A percentile compares a stretch with the other conserved stretches of the same genome.
Evolutionary conservation across 805 yeast genomes (phyloP).

Genomic region (Barnettozyma sp.): DNA sequence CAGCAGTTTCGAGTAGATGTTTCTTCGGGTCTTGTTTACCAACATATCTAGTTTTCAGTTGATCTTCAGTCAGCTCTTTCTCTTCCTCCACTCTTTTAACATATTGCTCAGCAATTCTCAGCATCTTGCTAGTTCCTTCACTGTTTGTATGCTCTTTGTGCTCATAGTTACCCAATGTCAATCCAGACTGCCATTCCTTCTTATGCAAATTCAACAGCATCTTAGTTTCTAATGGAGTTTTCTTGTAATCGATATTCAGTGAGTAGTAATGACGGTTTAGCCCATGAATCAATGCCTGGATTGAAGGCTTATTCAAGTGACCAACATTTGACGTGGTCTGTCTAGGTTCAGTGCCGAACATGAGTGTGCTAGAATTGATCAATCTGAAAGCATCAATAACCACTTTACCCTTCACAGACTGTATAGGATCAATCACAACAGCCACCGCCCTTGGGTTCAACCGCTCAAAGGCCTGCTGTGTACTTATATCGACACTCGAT

Average conservation of each 20-base stretch:
- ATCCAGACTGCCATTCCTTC: constrained; percentile 92
- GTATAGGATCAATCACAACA: constrained; percentile 97
- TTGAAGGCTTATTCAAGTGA: constrained; percentile 89
- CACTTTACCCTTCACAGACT: constrained; percentile 96
- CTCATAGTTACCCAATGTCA: constrained; percentile 69
- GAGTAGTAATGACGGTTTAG: constrained; percentile 95
- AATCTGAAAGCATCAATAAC: constrained; percentile 97
- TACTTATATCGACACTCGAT: constrained; percentile 93
- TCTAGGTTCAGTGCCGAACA: constrained; percentile 97
- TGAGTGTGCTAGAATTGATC: constrained; percentile 76
- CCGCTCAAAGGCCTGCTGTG: constrained; percentile 97
- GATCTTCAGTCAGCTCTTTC: constrained; percentile 78
- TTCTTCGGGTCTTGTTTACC: constrained; percentile 99
- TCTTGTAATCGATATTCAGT: constrained; percentile 87
- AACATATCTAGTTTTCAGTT: constrained; percentile 89
- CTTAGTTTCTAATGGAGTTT: constrained; percentile 85
- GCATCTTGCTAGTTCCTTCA: constrained; percentile 69
- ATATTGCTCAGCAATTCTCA: constrained; percentile 83
- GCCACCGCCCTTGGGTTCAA: constrained; percentile 95
- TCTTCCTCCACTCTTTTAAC: constrained; percentile 90
- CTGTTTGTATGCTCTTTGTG: constrained; percentile 71
- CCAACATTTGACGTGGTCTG: constrained; percentile 96
- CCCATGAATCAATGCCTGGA: constrained; percentile 95
- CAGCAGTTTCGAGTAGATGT: constrained; percentile 87
- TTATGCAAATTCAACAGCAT: constrained; percentile 93